Conservation (phyloP, 352 stramenopile species). For the Pythium apleroticum region DNA sequence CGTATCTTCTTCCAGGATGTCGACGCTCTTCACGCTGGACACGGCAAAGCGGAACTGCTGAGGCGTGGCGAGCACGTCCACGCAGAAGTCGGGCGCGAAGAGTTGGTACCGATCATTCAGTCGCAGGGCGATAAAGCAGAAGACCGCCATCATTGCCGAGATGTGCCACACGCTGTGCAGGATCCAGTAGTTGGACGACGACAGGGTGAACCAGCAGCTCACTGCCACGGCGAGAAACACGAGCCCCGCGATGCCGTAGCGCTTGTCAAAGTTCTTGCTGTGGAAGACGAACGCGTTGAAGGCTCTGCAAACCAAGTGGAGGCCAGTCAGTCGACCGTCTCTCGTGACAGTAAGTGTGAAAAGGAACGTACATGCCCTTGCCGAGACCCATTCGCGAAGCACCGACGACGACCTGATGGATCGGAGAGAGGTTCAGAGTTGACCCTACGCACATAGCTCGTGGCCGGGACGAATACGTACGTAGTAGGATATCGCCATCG, state of each 20-base stretch:
- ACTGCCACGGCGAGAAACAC: constrained; percentile 25
- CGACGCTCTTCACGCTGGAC: constrained; percentile 28
- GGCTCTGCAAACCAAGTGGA: constrained; percentile 14
- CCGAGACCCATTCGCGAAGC: constrained; percentile 23
- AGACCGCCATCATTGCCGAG: constrained; percentile 32
- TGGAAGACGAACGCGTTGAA: constrained; percentile 29
- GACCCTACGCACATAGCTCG: background rate
- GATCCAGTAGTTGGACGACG: constrained; percentile 36
- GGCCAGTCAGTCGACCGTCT: background rate
- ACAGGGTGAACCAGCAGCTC: constrained; percentile 31
- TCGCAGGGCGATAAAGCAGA: constrained; percentile 30
- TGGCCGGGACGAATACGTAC: constrained; percentile 14
- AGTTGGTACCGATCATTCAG: constrained; percentile 39
- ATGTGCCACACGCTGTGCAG: constrained; percentile 42
- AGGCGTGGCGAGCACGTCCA: constrained; percentile 35
- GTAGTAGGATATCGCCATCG: constrained; percentile 33
- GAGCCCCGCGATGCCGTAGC: constrained; percentile 27
- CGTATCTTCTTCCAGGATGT: constrained; percentile 24
- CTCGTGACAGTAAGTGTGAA: background rate
- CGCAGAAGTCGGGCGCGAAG: constrained; percentile 22
- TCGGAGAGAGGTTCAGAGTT: background rate
- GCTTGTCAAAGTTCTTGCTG: constrained; percentile 40
- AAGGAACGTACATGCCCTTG: constrained; percentile 22
- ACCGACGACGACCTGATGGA: constrained; percentile 15
- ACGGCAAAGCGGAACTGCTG: constrained; percentile 26